A percentile compares a stretch with the other conserved stretches of the same genome.
Evolutionary conservation across 306 rosid genomes (phyloP).

Genomic region (Vachellia pachyceras): DNA sequence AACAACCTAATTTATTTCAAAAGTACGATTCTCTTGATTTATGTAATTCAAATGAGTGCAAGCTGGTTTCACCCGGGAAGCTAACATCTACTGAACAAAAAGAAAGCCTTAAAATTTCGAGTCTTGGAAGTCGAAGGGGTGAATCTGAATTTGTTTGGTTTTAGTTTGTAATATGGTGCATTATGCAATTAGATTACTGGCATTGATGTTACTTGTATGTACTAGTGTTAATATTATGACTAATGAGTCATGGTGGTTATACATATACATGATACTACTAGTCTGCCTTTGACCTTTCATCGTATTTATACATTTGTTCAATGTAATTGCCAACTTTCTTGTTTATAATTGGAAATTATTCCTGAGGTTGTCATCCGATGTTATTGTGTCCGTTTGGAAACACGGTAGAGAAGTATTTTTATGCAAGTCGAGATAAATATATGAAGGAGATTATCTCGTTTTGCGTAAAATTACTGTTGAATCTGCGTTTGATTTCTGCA

Average conservation of each 20-base stretch:
- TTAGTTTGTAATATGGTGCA: neutral
- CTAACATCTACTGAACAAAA: slow-evolving; percentile 11
- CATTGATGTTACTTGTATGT: neutral
- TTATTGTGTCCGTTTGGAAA: too few relatives aligned
- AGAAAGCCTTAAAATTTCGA: neutral
- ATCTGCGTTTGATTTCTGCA: too few relatives aligned
- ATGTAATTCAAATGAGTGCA: slow-evolving; percentile 9
- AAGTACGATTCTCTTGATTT: neutral
- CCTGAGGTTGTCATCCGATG: too few relatives aligned
- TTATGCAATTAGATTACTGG: neutral
- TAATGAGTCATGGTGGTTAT: neutral
- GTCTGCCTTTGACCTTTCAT: neutral
- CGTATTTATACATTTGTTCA: neutral
- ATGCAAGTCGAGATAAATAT: too few relatives aligned
- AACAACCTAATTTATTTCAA: neutral
- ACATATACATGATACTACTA: neutral
- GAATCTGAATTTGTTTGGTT: slow-evolving; percentile 6
- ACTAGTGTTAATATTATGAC: neutral
- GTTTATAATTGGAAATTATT: neutral
- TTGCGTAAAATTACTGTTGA: too few relatives aligned
- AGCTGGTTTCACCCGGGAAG: slow-evolving; percentile 24
- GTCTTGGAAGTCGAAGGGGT: neutral
- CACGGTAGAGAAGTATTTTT: too few relatives aligned
- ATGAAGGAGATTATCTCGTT: too few relatives aligned
- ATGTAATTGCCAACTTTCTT: neutral